These are phyloP conservation scores for Seminavis robusta DNA, from an alignment of 108 stramenopile species.

Conservation along the genomic window DNA sequence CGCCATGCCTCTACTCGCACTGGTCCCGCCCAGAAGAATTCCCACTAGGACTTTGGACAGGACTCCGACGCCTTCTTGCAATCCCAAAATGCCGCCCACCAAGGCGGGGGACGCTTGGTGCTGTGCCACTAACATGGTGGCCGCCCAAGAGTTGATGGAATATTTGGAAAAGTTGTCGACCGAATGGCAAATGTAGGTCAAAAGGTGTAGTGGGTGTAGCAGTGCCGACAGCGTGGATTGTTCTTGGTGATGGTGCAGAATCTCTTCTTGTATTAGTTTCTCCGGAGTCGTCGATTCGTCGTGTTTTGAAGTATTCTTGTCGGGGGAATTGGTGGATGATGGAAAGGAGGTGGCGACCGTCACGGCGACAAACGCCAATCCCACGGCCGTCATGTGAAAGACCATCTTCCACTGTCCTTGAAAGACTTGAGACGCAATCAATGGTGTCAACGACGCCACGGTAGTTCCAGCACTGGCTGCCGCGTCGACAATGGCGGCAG, in stretches of 20 bases:
- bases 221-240: background rate
- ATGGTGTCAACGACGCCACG: conserved; percentile 19
- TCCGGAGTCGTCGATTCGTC: no score
- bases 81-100: conserved; percentile 15
- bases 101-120: conserved; percentile 1
- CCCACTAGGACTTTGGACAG: conserved; percentile 11
- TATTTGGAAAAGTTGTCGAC: conserved; percentile 28
- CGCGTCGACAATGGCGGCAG: conserved; percentile 20
- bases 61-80: conserved; percentile 26
- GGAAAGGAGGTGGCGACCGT: no score
- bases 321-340: no score
- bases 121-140: conserved; percentile 26
- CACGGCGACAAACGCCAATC: conserved; percentile 6
- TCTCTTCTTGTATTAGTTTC: background rate
- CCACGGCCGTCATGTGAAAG: background rate
- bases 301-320: no score
- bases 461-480: conserved; percentile 19
- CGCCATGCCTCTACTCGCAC: background rate
- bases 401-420: conserved; percentile 10
- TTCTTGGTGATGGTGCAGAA: background rate
- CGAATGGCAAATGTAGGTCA: conserved; percentile 17
- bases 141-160: conserved; percentile 18
- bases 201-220: conserved; percentile 2
- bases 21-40: background rate
- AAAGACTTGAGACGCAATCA: conserved; percentile 10